These are phyloP conservation scores for Plenodomus biglobosus DNA, from an alignment of 2,329 filamentous ascomycete species.

Conservation along the genomic window DNA sequence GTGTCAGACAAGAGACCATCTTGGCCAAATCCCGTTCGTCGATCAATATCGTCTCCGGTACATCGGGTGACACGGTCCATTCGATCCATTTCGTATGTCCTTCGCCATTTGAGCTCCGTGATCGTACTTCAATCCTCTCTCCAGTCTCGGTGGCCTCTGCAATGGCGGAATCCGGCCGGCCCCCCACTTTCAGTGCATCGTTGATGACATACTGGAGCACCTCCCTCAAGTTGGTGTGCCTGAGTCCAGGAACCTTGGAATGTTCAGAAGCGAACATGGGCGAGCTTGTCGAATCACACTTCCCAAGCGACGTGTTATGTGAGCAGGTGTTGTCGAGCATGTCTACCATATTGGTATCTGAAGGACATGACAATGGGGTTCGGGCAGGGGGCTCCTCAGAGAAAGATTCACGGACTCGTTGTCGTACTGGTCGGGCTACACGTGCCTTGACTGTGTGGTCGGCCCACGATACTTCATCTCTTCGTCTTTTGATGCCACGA, in stretches of 20 bases:
- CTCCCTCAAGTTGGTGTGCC: slow-evolving; percentile 52
- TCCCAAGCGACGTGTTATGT: slow-evolving; percentile 20
- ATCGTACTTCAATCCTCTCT: slow-evolving; percentile 53
- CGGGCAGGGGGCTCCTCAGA: slow-evolving; percentile 33
- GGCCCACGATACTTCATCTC: slow-evolving; percentile 43
- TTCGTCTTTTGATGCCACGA: slow-evolving; percentile 48
- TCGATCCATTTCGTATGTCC: slow-evolving; percentile 52
- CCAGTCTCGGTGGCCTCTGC: slow-evolving; percentile 51
- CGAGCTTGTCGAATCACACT: slow-evolving; percentile 31
- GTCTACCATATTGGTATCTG: slow-evolving; percentile 10
- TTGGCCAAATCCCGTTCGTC: slow-evolving; percentile 66
- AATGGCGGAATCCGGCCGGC: slow-evolving; percentile 55
- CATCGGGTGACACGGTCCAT: slow-evolving; percentile 53
- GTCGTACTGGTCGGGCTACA: slow-evolving; percentile 27
- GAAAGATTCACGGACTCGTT: slow-evolving; percentile 31
- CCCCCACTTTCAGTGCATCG: slow-evolving; percentile 55
- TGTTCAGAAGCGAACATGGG: slow-evolving; percentile 43
- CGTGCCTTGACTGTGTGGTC: slow-evolving; percentile 25
- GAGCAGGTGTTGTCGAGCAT: slow-evolving; percentile 27
- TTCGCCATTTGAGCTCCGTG: slow-evolving; percentile 48
- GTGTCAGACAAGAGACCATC: slow-evolving; percentile 63
- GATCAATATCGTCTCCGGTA: slow-evolving; percentile 58
- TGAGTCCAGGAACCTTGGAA: slow-evolving; percentile 50
- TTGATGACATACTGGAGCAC: slow-evolving; percentile 56
- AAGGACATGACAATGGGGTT: slow-evolving; percentile 19